Base-by-base conservation (phyloP, 192 early-diverging fungal species). In the Mortierella hygrophila region DNA sequence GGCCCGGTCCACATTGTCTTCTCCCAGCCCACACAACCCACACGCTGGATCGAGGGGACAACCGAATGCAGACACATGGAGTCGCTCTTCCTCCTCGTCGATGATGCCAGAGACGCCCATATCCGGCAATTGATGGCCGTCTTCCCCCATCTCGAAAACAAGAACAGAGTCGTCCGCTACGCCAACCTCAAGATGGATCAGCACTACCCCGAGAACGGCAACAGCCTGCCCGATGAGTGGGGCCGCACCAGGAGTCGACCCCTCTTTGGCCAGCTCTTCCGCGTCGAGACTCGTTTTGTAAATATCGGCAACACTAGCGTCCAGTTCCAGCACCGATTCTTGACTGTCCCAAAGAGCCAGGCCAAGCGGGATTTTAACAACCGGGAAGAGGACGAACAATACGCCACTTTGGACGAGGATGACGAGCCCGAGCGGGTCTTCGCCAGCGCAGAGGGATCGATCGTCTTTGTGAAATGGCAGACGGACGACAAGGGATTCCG, bases 181-280 rank as follows among this genome's bases (percentile, higher is more conserved):
- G 79, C 70, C 26, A 80, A 86, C 44, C 49, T 86, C 26, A 86
- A 86, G 18, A 46, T 86, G 47, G 84, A 86, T 77, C 84, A 86
- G 26, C 77, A 85, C 15, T 84, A 60, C 21, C 49, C 68, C 8
- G 70, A 79, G 9, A 75, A 75, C 57, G 23, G n/a, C 20, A 38
- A 54, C 35, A 44, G 18, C 7, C 35, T 26, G 11, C 44, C 54
- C 0, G 78, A 80, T 26, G 21, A 60, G 4, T 44, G 75, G 20
- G 65, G 37, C 35, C 80, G 29, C 11, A 35, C 13, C 32, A 42
- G 75, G 49, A 72, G 74, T 6, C 79, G 75, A 7, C 84, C 84
- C 21, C 35, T 8, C 32, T 46, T 52, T 18, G 78, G 79, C 15
- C 79, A 81, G 68, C 76, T 86, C 60, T 77, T 74, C 76, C 74